Conservation (phyloP, 2,329 filamentous ascomycete genomes). For the Zymoseptoria crescenta region DNA sequence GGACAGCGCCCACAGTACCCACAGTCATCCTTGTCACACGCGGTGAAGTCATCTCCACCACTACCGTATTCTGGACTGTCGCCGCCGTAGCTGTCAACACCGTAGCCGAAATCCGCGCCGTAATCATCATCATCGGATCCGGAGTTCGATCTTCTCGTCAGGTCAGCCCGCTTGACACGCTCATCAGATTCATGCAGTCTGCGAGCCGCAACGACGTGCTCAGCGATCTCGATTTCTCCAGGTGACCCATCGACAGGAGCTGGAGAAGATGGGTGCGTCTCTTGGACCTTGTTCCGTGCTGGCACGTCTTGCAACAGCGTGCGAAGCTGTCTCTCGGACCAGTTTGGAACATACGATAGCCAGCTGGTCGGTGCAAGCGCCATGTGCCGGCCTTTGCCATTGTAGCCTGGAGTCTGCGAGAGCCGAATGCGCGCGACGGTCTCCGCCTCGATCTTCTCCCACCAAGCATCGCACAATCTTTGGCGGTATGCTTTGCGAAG, state of each 20-base stretch:
- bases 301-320: background rate
- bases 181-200: background rate
- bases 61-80: background rate
- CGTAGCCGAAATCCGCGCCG: background rate
- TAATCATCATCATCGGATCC: background rate
- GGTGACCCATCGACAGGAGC: background rate
- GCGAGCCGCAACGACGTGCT: background rate
- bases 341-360: background rate
- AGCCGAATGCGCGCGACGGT: background rate
- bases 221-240: background rate
- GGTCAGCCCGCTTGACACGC: background rate
- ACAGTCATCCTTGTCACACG: background rate
- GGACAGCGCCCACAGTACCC: background rate
- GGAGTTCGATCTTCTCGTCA: background rate
- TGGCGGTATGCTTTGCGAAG: constrained; percentile 20
- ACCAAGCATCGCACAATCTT: constrained; percentile 21
- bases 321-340: background rate
- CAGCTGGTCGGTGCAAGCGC: background rate
- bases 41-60: background rate
- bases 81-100: background rate
- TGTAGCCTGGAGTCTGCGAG: background rate
- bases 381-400: background rate
- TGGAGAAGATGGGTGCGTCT: background rate
- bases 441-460: constrained; percentile 2
- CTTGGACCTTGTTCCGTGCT: background rate